Evolutionary conservation across 179 eudicot species (phyloP).

Genomic region (Sideroxylon spinosum): DNA sequence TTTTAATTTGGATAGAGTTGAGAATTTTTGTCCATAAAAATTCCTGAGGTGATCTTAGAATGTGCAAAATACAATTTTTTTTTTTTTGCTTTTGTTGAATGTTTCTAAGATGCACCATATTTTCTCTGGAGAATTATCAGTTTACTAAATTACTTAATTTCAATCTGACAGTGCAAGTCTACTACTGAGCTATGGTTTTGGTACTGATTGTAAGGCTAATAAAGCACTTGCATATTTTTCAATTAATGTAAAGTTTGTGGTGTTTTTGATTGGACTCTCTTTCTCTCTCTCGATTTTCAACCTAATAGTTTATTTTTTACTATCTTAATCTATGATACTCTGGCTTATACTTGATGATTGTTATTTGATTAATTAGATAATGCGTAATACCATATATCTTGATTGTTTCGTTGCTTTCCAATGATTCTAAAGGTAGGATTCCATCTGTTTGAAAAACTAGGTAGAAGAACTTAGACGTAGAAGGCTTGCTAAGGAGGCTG

Average conservation of each 20-base stretch:
- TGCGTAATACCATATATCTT: background rate
- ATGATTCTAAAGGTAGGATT: constrained; percentile 7
- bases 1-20: background rate
- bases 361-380: background rate
- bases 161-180: background rate
- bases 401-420: background rate
- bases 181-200: background rate
- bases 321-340: background rate
- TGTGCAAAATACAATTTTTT: background rate
- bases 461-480: constrained; percentile 67
- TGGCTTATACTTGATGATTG: background rate
- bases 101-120: background rate
- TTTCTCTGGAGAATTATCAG: background rate
- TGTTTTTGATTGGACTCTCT: background rate
- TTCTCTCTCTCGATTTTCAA: background rate
- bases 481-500: constrained; percentile 70
- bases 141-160: background rate
- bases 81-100: background rate
- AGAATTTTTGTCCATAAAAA: background rate
- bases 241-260: background rate
- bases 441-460: constrained; percentile 31
- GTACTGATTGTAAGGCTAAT: constrained; percentile 7
- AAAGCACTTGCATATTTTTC: background rate
- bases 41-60: background rate
- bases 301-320: background rate